A percentile compares a stretch with the other conserved stretches of the same genome.
These are phyloP conservation scores for Auricularia heimuer DNA, from an alignment of 768 basidiomycete species.

Conservation along the genomic window DNA sequence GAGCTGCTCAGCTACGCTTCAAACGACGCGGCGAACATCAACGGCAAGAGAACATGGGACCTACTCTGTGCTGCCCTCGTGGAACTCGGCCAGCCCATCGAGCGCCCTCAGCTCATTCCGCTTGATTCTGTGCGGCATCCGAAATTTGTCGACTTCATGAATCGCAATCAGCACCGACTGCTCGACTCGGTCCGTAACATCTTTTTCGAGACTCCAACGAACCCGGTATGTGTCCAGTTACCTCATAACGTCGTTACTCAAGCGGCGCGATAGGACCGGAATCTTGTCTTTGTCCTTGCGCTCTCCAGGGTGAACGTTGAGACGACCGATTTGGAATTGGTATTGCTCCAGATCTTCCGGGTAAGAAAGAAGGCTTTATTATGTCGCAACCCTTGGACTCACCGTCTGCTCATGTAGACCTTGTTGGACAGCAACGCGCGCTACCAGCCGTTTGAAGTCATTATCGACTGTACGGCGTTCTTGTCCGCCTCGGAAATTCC, in stretches of 20 bases:
- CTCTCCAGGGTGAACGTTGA: slow-evolving; percentile 70
- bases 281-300: slow-evolving; percentile 42
- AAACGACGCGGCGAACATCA: slow-evolving; percentile 38
- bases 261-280: slow-evolving; percentile 6
- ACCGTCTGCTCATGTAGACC: slow-evolving; percentile 26
- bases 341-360: slow-evolving; percentile 73
- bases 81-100: slow-evolving; percentile 61
- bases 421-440: neutral
- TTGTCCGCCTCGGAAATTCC: slow-evolving; percentile 68
- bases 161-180: slow-evolving; percentile 47
- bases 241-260: neutral
- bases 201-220: slow-evolving; percentile 47
- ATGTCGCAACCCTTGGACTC: slow-evolving; percentile 7
- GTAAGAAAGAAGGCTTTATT: slow-evolving; percentile 21
- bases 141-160: slow-evolving; percentile 61
- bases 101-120: slow-evolving; percentile 51
- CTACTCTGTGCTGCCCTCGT: slow-evolving; percentile 68
- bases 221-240: slow-evolving; percentile 27
- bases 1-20: slow-evolving; percentile 68
- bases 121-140: slow-evolving; percentile 40
- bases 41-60: slow-evolving; percentile 79
- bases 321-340: slow-evolving; percentile 63
- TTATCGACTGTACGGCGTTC: slow-evolving; percentile 77
- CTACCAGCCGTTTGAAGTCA: slow-evolving; percentile 44
- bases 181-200: slow-evolving; percentile 54